Percentiles rank a stretch among this genome's conserved stretches.
Conservation (phyloP, 345 rosid genomes). For the Hypericum perforatum region DNA sequence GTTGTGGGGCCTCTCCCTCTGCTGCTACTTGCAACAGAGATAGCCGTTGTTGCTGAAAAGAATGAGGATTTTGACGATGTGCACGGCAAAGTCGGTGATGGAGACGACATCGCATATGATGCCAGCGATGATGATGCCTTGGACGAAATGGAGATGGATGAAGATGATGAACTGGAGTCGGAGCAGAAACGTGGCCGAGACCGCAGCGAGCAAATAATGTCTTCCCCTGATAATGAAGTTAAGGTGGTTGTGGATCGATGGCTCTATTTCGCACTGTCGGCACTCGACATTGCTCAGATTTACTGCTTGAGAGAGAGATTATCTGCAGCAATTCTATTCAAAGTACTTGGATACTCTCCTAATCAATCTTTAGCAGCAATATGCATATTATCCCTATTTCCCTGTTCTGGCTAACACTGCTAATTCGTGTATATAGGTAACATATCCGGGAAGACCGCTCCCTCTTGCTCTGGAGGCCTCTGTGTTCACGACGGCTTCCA, state of each 20-base stretch:
- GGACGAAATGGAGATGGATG: constrained; percentile 36
- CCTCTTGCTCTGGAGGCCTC: constrained; percentile 67
- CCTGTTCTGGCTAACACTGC: constrained; percentile 1
- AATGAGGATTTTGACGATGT: constrained; percentile 10
- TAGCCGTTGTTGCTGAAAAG: constrained; percentile 56
- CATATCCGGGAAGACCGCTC: constrained; percentile 42
- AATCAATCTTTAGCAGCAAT: not conserved
- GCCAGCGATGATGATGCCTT: constrained; percentile 35
- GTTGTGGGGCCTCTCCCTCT: constrained; percentile 68
- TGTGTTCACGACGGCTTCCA: constrained; percentile 37
- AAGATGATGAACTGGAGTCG: constrained; percentile 33
- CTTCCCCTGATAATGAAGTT: constrained; percentile 66
- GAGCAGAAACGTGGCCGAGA: constrained; percentile 20
- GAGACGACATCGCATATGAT: constrained; percentile 27
- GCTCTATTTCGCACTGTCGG: constrained; percentile 61
- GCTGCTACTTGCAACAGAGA: constrained; percentile 64
- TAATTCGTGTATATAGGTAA: constrained; percentile 33
- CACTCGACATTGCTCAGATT: constrained; percentile 80
- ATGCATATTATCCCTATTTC: not conserved
- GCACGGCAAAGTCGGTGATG: constrained; percentile 21
- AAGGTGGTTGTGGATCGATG: constrained; percentile 64
- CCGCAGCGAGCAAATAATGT: constrained; percentile 42
- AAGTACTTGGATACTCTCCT: constrained; percentile 19
- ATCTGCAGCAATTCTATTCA: constrained; percentile 62
- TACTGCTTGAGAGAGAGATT: constrained; percentile 80